These are phyloP conservation scores for Zasmidium cellare DNA, from an alignment of 2,329 filamentous ascomycete species.

Conservation along the genomic window DNA sequence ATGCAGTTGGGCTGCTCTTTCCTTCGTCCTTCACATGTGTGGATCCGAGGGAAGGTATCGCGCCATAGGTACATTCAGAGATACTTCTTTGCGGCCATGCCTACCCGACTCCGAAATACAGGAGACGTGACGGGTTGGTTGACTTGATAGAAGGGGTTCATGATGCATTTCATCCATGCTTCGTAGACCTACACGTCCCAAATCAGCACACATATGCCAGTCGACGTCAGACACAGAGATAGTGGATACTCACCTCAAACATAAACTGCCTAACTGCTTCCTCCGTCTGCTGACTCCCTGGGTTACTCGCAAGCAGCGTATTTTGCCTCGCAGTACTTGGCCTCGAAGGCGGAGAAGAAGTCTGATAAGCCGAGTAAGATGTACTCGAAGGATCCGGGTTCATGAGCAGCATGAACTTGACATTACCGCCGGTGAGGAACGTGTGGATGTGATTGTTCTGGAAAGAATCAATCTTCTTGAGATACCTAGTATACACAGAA, in stretches of 20 bases:
- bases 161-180: slow-evolving; percentile 92
- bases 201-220: slow-evolving; percentile 5
- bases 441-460: slow-evolving; percentile 89
- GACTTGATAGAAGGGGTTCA: slow-evolving; percentile 91
- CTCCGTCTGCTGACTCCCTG: slow-evolving; percentile 85
- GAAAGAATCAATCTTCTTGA: slow-evolving; percentile 96
- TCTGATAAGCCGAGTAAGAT: slow-evolving; percentile 34
- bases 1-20: no score
- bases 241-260: slow-evolving; percentile 55
- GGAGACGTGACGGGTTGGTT: slow-evolving; percentile 85
- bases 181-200: slow-evolving; percentile 69
- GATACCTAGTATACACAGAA: slow-evolving; percentile 75
- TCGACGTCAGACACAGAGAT: no score
- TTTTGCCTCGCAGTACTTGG: slow-evolving; percentile 34
- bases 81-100: slow-evolving; percentile 80
- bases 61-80: slow-evolving; percentile 19
- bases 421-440: slow-evolving; percentile 89
- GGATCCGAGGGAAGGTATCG: not conserved
- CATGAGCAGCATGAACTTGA: slow-evolving; percentile 92
- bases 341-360: slow-evolving; percentile 25
- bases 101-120: slow-evolving; percentile 78
- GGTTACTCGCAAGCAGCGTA: slow-evolving; percentile 58
- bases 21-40: no score
- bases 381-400: slow-evolving; percentile 60
- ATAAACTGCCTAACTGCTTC: slow-evolving; percentile 96